Percentiles rank a stretch among this genome's conserved stretches.
Evolutionary conservation across 148 eudicot genomes (phyloP).

Genomic region (Amaranthus palmeri): DNA sequence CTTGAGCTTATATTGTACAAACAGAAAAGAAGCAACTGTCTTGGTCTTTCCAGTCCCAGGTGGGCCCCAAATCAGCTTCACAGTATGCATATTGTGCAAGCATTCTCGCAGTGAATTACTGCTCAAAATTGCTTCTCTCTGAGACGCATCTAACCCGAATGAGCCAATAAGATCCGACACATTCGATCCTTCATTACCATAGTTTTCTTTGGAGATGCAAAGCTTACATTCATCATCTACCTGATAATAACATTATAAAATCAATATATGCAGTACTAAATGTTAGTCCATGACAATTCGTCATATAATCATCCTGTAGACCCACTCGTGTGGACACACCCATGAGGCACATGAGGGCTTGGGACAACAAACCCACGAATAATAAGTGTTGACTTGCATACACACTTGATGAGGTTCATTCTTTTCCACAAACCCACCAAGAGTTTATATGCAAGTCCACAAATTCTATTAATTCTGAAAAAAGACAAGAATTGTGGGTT

Average conservation of each 20-base stretch:
- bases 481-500: too few species aligned
- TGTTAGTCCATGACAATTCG: too few species aligned
- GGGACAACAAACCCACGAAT: too few species aligned
- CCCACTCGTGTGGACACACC: too few species aligned
- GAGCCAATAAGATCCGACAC: not conserved
- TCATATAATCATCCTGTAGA: too few species aligned
- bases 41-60: slow-evolving; percentile 71
- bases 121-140: slow-evolving; percentile 24
- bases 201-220: not conserved
- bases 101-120: slow-evolving; percentile 20
- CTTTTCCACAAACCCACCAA: too few species aligned
- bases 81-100: slow-evolving; percentile 6
- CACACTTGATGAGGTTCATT: too few species aligned
- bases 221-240: slow-evolving; percentile 10
- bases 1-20: slow-evolving; percentile 28
- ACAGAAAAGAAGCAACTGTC: slow-evolving; percentile 41
- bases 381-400: too few species aligned
- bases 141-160: slow-evolving; percentile 20
- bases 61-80: slow-evolving; percentile 66
- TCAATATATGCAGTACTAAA: not conserved
- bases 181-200: too few species aligned
- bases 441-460: too few species aligned
- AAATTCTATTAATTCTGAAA: too few species aligned
- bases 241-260: not conserved
- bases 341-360: too few species aligned